Evolutionary conservation across 106 monocot genomes (phyloP), one percentile per base, ranked within the genome.

Genomic region (Iris macrosiphon): DNA sequence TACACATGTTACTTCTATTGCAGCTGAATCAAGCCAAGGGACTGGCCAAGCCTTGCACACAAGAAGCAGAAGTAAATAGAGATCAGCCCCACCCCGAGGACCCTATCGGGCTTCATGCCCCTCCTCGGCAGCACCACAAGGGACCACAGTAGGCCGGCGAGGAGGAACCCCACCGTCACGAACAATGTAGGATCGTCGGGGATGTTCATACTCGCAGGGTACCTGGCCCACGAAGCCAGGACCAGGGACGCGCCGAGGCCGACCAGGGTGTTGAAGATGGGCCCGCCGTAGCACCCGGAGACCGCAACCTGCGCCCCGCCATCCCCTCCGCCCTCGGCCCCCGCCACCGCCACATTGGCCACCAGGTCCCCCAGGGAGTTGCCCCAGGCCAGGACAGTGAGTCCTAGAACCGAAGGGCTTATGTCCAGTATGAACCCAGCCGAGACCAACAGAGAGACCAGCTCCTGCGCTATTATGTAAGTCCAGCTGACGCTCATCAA

Each of bases 401-500:
- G 65, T 21, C 77, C 82, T 19, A 83, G 57, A 2, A 65, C 50
- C 0, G 82, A 65, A 46, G 66, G 25, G 46, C 57, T 73, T 0
- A 78, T 66, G 31, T 53, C 40, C 6, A 74, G 11, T 1, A 74
- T 62, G 29, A 22, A 17, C 43, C 69, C 84, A 17, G 75, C 25
- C 5, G 79, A 71, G 14, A 79, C 74, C 46, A 84, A 29, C 9
- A 84, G 71, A 23, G 75, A 62, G 26, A 84, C 79, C 63, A 84
- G 26, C 50, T 84, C 84, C 30, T 62, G 41, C 0, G 84, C 84
- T 7, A 72, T 59, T 41, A 72, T 75, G 75, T 79, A 84, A 14
- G 84, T 57, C 84, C 84, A 84, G 6, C 43, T 47, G 13, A 84
- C 67, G 11, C 75, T 84, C 79, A 84, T 79, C 41, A 75, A 42